A percentile compares a stretch with the other conserved stretches of the same genome.
Conservation (phyloP, 257 asterid species). For the Lantana camara region DNA sequence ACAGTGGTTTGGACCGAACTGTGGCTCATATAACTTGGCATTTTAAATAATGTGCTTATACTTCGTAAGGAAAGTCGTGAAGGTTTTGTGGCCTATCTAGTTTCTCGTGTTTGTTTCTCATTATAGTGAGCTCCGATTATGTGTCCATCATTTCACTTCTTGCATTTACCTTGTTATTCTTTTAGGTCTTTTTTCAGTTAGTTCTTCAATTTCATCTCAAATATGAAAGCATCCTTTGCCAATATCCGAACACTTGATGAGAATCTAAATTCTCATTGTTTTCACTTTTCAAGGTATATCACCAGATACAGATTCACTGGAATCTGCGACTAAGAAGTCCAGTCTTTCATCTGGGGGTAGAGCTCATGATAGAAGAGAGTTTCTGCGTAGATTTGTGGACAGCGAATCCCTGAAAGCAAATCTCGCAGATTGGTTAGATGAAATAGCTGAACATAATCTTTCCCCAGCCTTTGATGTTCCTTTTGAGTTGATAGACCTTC, state of each 20-base stretch:
- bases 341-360: constrained; percentile 73
- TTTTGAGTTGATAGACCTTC: constrained; percentile 91
- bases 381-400: constrained; percentile 81
- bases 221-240: background rate
- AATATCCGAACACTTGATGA: background rate
- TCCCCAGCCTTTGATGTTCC: constrained; percentile 63
- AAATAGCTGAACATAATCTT: constrained; percentile 39
- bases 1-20: background rate
- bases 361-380: constrained; percentile 72
- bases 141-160: background rate
- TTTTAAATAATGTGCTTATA: background rate
- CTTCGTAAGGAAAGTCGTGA: background rate
- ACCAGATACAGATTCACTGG: constrained; percentile 73
- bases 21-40: background rate
- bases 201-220: constrained; percentile 3
- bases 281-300: constrained; percentile 55
- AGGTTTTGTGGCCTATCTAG: background rate
- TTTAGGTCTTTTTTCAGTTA: background rate
- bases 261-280: constrained; percentile 1
- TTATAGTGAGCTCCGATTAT: background rate
- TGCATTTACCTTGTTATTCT: constrained; percentile 1
- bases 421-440: constrained; percentile 65
- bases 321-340: constrained; percentile 74
- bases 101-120: background rate
- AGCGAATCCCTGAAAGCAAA: constrained; percentile 52